Conservation (phyloP, 768 basidiomycete species). For the Kwoniella sp. region DNA sequence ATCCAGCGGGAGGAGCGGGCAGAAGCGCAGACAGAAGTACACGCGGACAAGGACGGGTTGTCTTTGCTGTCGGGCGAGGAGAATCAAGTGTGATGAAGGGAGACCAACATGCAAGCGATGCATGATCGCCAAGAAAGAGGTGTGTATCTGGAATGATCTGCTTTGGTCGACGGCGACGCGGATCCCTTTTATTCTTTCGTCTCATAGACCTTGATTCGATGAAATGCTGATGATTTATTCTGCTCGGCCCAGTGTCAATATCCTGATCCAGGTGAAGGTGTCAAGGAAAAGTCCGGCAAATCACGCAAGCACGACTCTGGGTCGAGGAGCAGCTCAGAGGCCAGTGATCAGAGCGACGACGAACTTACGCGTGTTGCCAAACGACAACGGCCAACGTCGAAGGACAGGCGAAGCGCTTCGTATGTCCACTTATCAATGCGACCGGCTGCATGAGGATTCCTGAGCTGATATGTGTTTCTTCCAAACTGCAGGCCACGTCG, state of each 20-base stretch:
- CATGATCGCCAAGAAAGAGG: conserved; percentile 77
- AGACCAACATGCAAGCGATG: conserved; percentile 87
- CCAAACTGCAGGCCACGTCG: not conserved
- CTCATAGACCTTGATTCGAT: no score
- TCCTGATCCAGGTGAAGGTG: conserved; percentile 27
- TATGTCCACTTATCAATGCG: not conserved
- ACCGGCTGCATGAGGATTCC: not conserved
- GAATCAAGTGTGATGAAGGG: conserved; percentile 95
- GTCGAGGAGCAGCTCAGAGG: conserved; percentile 18
- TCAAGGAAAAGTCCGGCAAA: conserved; percentile 7
- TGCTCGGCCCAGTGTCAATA: conserved; percentile 30
- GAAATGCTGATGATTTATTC: not conserved
- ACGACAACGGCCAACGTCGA: conserved; percentile 6
- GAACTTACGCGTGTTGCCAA: not conserved
- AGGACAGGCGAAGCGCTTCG: conserved; percentile 5
- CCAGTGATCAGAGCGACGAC: conserved; percentile 19
- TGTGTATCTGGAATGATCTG: no score
- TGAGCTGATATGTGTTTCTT: no score
- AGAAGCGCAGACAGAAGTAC: conserved; percentile 69
- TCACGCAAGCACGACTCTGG: conserved; percentile 6
- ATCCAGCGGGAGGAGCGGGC: conserved; percentile 21
- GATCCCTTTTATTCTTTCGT: no score
- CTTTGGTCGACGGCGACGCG: no score
- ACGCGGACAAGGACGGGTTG: conserved; percentile 93
- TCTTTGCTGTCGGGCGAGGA: conserved; percentile 87